A percentile compares a stretch with the other conserved stretches of the same genome.
These are phyloP conservation scores for Ophiostoma triangulosporum DNA, from an alignment of 2,329 filamentous ascomycete species.

Conservation along the genomic window DNA sequence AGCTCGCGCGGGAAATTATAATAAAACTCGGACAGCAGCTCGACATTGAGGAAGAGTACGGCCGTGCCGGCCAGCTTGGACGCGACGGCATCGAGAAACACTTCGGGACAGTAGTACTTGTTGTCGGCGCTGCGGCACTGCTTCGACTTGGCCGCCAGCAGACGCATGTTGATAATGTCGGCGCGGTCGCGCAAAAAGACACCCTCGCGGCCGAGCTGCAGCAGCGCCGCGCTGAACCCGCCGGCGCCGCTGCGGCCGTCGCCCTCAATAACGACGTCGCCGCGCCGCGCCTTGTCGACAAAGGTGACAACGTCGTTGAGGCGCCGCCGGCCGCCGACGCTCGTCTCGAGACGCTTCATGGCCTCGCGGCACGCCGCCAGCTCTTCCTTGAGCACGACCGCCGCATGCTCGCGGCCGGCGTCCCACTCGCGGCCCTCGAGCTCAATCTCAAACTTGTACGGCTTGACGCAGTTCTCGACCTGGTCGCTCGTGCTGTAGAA, in stretches of 20 bases:
- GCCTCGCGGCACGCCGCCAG: slow-evolving; percentile 72
- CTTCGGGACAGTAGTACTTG: slow-evolving; percentile 93
- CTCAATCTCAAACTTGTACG: slow-evolving; percentile 96
- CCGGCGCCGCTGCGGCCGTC: slow-evolving; percentile 76
- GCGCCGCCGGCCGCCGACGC: slow-evolving; percentile 70
- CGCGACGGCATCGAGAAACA: slow-evolving; percentile 95
- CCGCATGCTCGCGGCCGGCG: slow-evolving; percentile 71
- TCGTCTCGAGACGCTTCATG: slow-evolving; percentile 58
- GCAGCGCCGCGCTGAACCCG: slow-evolving; percentile 76
- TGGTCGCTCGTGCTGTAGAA: slow-evolving; percentile 97
- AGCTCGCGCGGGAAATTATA: slow-evolving; percentile 93
- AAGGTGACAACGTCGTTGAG: slow-evolving; percentile 81
- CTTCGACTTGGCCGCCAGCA: slow-evolving; percentile 76
- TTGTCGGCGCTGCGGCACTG: slow-evolving; percentile 74
- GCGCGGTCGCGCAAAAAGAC: slow-evolving; percentile 87
- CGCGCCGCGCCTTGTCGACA: slow-evolving; percentile 78
- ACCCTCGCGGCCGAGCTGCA: slow-evolving; percentile 84
- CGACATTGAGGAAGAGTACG: slow-evolving; percentile 93
- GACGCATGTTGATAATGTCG: slow-evolving; percentile 79
- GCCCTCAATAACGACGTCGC: slow-evolving; percentile 73
- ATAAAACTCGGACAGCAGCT: slow-evolving; percentile 92
- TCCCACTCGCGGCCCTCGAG: slow-evolving; percentile 83
- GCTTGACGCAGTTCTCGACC: slow-evolving; percentile 97
- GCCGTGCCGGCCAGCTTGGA: slow-evolving; percentile 90
- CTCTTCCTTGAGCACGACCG: slow-evolving; percentile 72